A percentile compares a stretch with the other conserved stretches of the same genome.
phyloP scores from a whole-genome alignment of 352 stramenopile genomes.

The Blastocystis sp. region DNA sequence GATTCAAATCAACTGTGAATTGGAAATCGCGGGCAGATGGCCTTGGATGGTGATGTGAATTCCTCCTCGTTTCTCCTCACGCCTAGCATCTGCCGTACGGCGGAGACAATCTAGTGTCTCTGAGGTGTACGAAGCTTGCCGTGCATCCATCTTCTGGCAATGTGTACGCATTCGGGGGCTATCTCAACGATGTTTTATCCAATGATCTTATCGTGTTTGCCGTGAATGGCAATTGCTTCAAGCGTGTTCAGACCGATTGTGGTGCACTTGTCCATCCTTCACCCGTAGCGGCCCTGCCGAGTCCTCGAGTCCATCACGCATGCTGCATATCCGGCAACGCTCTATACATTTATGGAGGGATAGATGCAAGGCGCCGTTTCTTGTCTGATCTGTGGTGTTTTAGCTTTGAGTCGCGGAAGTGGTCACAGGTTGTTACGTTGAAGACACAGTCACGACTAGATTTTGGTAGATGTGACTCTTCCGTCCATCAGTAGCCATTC shows the following conservation, averaged over 20 bases:
- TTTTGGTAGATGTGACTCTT: not conserved
- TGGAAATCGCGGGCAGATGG: too few species aligned
- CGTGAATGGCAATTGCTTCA: too few species aligned
- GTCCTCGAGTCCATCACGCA: not conserved
- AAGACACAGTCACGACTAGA: not conserved
- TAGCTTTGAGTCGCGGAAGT: not conserved
- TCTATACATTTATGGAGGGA: conserved; percentile 13
- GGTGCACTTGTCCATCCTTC: too few species aligned
- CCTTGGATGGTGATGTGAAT: too few species aligned
- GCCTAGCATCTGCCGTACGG: too few species aligned
- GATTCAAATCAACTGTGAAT: too few species aligned
- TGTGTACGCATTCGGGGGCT: not conserved
- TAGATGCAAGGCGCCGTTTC: not conserved
- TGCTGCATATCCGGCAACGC: not conserved
- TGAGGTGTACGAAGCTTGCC: not conserved
- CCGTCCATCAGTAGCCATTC: not conserved
- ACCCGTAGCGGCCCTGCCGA: not conserved
- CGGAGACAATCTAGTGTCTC: too few species aligned
- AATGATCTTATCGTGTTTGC: conserved; percentile 9
- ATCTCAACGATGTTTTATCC: not conserved
- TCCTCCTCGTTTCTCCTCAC: too few species aligned
- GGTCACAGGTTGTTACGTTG: not conserved
- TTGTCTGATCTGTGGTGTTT: conserved; percentile 14
- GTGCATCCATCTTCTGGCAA: not conserved
- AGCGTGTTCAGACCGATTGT: too few species aligned